Evolutionary conservation across 1,139 yeast genomes (phyloP), one percentile per base, ranked within the genome.

Genomic region (Maudiozyma humilis): DNA sequence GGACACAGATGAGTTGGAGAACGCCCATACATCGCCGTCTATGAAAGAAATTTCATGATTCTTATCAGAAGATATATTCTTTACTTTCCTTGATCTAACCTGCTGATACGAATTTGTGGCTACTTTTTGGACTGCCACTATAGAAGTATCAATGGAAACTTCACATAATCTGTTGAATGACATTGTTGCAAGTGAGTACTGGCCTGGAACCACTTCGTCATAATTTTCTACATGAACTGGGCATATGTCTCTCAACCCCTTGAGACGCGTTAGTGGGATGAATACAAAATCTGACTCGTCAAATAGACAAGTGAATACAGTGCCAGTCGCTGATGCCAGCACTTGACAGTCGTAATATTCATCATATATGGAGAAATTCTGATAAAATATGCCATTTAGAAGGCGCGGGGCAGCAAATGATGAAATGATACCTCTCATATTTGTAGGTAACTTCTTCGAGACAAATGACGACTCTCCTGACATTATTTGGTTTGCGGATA

Each of bases 401-500:
- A 59, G 39, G 2, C 31, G 17, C 2, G 51, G 50, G 4, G 59
- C 57, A 15, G 44, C 37, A 44, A 56, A 57, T 46, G 47, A 50
- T 6, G 52, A 47, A 31, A 47, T 44, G 4, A 51, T 41, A 7
- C 51, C 53, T 32, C 46, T 51, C 15, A 56, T 34, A 29, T 40
- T 37, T 10, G 45, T 44, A 16, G 45, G 34, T n/a, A 39, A 23
- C n/a, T 44, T 41, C 12, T 40, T 42, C 5, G 36, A 38, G 15
- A 32, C 17, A 32, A 51, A 54, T 15, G 44, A 39, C 1, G 56
- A 46, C 33, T 59, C 62, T 1, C 62, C 64, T 1, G 61, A 56
- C 50, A 57, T 51, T 2, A 60, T 49, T 44, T 60, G 62, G 34
- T 55, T 54, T 2, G 59, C 57, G 10, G 58, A 52, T 2, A 59